phyloP scores from a whole-genome alignment of 805 yeast genomes.

The Metschnikowia vanudenii region DNA sequence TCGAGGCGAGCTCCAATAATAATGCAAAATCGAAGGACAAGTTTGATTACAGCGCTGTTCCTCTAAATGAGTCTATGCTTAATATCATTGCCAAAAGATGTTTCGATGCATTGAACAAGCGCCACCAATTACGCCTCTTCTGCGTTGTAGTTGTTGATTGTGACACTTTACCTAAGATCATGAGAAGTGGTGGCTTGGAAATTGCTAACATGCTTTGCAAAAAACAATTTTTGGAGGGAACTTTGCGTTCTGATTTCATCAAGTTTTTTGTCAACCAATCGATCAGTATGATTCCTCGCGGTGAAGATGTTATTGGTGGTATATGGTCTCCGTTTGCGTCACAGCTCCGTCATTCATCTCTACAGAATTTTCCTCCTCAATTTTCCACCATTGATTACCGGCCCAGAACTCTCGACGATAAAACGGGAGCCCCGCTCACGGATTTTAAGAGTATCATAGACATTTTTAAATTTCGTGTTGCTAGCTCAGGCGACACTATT shows the following conservation, averaged over 20 bases:
- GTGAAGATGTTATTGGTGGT: conserved; percentile 76
- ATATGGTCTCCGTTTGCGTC: conserved; percentile 82
- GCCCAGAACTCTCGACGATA: conserved; percentile 71
- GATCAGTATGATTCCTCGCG: conserved; percentile 64
- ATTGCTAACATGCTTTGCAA: conserved; percentile 88
- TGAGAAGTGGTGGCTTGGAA: conserved; percentile 83
- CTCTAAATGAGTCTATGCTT: conserved; percentile 42
- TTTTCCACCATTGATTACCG: conserved; percentile 79
- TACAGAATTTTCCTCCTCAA: conserved; percentile 69
- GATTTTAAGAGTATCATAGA: conserved; percentile 72
- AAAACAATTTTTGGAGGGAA: conserved; percentile 72
- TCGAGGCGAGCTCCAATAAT: conserved; percentile 20
- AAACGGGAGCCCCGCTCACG: conserved; percentile 70
- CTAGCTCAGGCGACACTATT: conserved; percentile 70
- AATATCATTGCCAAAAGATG: conserved; percentile 45
- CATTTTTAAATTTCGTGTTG: conserved; percentile 74
- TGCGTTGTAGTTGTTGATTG: conserved; percentile 81
- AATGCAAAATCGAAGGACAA: conserved; percentile 17
- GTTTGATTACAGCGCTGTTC: conserved; percentile 36
- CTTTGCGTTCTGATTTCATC: conserved; percentile 74
- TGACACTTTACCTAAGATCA: conserved; percentile 78
- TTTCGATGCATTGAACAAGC: conserved; percentile 40
- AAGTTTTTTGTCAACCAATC: conserved; percentile 71
- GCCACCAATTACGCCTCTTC: conserved; percentile 73
- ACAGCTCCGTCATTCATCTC: conserved; percentile 54